Conservation (phyloP, 768 basidiomycete species). For the Gymnopilus dilepis region DNA sequence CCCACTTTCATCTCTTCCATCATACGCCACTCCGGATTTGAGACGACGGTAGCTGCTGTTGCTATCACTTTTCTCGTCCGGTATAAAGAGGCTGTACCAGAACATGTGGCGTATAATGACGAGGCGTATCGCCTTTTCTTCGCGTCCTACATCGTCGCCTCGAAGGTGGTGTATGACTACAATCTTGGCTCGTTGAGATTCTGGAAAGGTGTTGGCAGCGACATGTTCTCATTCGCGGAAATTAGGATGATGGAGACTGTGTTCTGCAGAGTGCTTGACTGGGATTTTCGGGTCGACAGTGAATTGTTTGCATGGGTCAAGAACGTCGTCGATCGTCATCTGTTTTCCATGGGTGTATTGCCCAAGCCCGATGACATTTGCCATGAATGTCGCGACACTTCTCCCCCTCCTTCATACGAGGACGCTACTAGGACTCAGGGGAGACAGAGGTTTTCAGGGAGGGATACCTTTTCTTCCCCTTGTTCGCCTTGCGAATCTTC, state of each 20-base stretch:
- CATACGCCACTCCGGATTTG: slow-evolving; percentile 10
- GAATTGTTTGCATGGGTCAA: neutral
- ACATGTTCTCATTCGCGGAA: neutral
- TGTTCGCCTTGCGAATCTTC: neutral
- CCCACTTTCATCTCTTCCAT: slow-evolving; percentile 15
- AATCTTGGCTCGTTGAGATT: neutral
- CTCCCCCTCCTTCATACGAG: neutral
- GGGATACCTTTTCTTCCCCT: neutral
- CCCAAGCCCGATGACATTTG: too few relatives aligned
- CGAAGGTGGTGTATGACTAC: slow-evolving; percentile 7
- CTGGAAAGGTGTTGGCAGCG: neutral
- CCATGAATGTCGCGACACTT: neutral
- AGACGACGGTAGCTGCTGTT: neutral
- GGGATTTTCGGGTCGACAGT: neutral
- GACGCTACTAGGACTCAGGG: neutral
- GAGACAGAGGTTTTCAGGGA: neutral
- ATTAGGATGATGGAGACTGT: slow-evolving; percentile 1
- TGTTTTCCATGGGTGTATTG: neutral
- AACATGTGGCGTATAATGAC: slow-evolving; percentile 14
- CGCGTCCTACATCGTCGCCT: slow-evolving; percentile 18
- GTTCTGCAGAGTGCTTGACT: slow-evolving; percentile 3
- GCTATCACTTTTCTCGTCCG: neutral
- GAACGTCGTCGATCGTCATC: neutral
- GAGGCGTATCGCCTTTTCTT: slow-evolving; percentile 20
- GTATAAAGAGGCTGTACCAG: neutral